Percentiles rank a stretch among this genome's conserved stretches.
Evolutionary conservation across 768 basidiomycete genomes (phyloP).

Genomic region (Xerocomellus intermedius): DNA sequence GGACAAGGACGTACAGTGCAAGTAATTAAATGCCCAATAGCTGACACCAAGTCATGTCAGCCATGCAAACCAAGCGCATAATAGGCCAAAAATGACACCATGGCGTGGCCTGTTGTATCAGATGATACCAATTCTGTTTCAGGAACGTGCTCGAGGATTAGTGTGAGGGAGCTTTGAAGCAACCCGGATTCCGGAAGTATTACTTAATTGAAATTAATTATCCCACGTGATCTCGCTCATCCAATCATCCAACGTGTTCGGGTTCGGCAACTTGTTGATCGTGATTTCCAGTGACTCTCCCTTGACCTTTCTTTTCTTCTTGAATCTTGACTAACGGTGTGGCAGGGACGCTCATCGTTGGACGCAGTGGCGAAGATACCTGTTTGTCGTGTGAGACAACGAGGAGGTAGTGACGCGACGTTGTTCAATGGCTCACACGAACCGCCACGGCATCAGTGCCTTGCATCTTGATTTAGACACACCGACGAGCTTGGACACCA

Average conservation of each 20-base stretch:
- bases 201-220: no score
- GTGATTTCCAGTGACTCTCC: not conserved
- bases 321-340: not conserved
- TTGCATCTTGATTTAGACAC: constrained; percentile 1
- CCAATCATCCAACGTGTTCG: constrained; percentile 2
- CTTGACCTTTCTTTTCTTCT: not conserved
- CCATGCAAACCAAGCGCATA: not conserved
- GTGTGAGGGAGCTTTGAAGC: no score
- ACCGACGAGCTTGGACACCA: not conserved
- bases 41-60: not conserved
- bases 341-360: not conserved
- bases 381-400: not conserved
- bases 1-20: not conserved
- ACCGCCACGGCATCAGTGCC: constrained; percentile 10
- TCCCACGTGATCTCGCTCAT: not conserved
- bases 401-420: not conserved
- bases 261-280: not conserved
- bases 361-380: not conserved
- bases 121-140: not conserved
- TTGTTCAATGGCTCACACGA: constrained; percentile 17
- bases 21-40: not conserved
- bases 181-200: no score
- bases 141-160: no score
- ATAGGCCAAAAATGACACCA: not conserved
- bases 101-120: not conserved